phyloP scores from a whole-genome alignment of 2,329 filamentous ascomycete genomes.

The Diaporthe caulivora region DNA sequence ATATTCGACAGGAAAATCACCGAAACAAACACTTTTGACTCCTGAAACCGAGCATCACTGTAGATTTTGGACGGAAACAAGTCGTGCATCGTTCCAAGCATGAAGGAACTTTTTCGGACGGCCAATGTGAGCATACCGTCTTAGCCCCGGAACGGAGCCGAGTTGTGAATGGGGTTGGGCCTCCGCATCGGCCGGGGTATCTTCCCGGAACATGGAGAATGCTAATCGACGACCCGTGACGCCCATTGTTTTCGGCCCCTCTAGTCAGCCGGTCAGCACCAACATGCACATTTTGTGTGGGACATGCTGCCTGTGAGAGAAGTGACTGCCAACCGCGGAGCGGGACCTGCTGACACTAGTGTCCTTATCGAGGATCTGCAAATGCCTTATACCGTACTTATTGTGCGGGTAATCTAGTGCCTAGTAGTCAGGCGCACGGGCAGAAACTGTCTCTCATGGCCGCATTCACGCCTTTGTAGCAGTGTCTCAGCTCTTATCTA shows the following conservation, averaged over 20 bases:
- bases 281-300: not conserved
- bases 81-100: not conserved
- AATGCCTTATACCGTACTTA: not conserved
- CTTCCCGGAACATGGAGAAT: not conserved
- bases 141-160: conserved; percentile 15
- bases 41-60: not conserved
- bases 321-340: not conserved
- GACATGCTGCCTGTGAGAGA: not conserved
- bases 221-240: conserved; percentile 19
- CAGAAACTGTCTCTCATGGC: conserved; percentile 14
- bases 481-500: conserved; percentile 19
- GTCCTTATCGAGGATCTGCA: conserved; percentile 10
- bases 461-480: not conserved
- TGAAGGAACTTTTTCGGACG: too few relatives aligned
- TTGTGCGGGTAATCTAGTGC: too few relatives aligned
- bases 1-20: not conserved
- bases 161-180: not conserved
- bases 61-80: not conserved
- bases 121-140: not conserved
- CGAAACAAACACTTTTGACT: too few relatives aligned
- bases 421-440: not conserved
- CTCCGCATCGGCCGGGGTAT: conserved; percentile 24
- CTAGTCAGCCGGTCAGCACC: conserved; percentile 10
- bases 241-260: not conserved
- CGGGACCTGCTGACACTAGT: conserved; percentile 8